phyloP scores from a whole-genome alignment of 108 stramenopile genomes.

The Tribonema minus region DNA sequence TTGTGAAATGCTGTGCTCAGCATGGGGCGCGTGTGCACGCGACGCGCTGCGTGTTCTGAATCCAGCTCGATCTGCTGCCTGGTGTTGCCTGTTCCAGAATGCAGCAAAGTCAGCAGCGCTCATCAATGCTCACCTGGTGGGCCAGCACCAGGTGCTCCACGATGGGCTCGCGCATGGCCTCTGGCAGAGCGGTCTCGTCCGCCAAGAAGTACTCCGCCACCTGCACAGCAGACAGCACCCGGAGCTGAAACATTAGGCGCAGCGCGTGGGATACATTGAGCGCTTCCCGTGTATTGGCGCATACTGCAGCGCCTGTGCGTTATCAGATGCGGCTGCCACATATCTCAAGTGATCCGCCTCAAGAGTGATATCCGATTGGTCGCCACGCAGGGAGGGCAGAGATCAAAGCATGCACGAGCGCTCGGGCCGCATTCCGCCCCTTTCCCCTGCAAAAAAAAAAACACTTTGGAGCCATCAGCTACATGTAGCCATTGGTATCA shows the following conservation, averaged over 20 bases:
- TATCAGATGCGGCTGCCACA: too few relatives aligned
- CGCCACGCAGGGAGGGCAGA: neutral
- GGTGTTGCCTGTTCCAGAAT: neutral
- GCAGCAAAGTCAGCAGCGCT: slow-evolving; percentile 1
- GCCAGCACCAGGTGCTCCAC: slow-evolving; percentile 62
- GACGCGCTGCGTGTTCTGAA: neutral
- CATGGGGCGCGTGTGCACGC: neutral
- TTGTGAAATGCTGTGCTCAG: neutral
- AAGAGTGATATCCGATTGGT: neutral
- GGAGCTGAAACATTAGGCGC: neutral
- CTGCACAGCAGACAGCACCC: too few relatives aligned
- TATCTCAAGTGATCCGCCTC: too few relatives aligned
- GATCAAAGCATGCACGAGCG: neutral
- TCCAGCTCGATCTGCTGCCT: neutral
- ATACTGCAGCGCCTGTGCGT: too few relatives aligned
- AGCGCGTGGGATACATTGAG: neutral
- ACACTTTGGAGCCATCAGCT: too few relatives aligned
- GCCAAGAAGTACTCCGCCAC: slow-evolving; percentile 64
- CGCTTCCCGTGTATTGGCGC: neutral
- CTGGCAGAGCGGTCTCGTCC: slow-evolving; percentile 54
- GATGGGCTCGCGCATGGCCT: slow-evolving; percentile 48
- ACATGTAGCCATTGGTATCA: too few relatives aligned
- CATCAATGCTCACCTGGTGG: slow-evolving; percentile 50
- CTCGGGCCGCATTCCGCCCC: too few relatives aligned
- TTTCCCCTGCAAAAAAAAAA: too few relatives aligned